Conservation (phyloP, 2,329 filamentous ascomycete genomes). For the Aplosporella prunicola region DNA sequence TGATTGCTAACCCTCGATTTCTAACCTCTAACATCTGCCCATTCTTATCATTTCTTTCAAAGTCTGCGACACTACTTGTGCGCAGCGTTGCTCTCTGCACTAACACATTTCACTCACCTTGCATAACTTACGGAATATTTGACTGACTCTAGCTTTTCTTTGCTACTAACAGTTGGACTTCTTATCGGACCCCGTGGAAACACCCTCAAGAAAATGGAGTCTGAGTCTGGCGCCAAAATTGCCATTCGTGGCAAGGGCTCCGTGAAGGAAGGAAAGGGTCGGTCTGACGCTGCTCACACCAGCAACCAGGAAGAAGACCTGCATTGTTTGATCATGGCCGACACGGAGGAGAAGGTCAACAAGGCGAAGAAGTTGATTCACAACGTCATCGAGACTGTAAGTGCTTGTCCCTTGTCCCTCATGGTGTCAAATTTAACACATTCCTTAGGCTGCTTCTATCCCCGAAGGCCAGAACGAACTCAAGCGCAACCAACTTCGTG, state of each 20-base stretch:
- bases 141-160: constrained; percentile 85
- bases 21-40: constrained; percentile 36
- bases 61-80: constrained; percentile 23
- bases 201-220: constrained; percentile 99
- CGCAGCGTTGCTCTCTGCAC: constrained; percentile 31
- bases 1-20: constrained; percentile 92
- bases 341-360: constrained; percentile 98
- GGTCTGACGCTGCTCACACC: constrained; percentile 95
- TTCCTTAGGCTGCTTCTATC: constrained; percentile 85
- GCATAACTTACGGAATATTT: constrained; percentile 18
- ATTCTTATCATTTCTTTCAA: constrained; percentile 22
- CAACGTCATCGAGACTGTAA: constrained; percentile 95
- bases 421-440: constrained; percentile 20
- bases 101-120: constrained; percentile 23
- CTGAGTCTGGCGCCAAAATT: constrained; percentile 95
- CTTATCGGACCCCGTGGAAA: constrained; percentile 99
- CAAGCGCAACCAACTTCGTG: constrained; percentile 95
- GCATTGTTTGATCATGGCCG: constrained; percentile 98
- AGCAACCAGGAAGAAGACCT: constrained; percentile 99
- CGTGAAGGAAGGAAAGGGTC: constrained; percentile 98
- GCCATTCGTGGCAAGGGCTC: constrained; percentile 99
- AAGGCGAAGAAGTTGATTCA: constrained; percentile 98
- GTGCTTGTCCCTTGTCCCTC: constrained; percentile 27
- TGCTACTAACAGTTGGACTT: constrained; percentile 88
- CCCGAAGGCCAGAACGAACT: constrained; percentile 98